Base-by-base conservation (phyloP, 1,139 yeast genomes). In the Taiozyma sp. region DNA sequence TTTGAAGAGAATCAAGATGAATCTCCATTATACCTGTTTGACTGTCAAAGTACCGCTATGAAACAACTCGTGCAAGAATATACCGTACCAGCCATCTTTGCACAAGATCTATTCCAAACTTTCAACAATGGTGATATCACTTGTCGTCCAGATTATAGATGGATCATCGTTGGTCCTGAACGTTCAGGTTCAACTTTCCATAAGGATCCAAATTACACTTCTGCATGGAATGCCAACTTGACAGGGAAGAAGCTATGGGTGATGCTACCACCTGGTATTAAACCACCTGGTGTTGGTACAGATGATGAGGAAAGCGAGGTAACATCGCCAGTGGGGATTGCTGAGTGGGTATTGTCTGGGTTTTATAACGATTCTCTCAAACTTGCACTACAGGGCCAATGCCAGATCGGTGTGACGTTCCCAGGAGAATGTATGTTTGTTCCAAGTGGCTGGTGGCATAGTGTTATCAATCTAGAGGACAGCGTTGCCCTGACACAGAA, bases 371-470 rank as follows among this genome's bases (percentile, higher is more conserved):
- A 85, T 57, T 58, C 68, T 40, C 56, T 69, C 16, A 67, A 62
- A 46, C 48, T 70, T 43, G 78, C 79, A 5, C 54, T 63, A 22
- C 61, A 62, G 12, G 68, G 69, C 1, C 61, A 73, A 34, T 84
- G 89, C 56, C 65, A 75, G 43, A 81, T 90, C 24, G 95, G 89
- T 1, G 73, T 90, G 13, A 86, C 96, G 0, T 82, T 82, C 58
- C 87, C 92, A 0, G 93, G 93, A 7, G 96, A 91, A 65, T 84
- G 90, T 57, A 79, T 90, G 78, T 82, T 87, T 64, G 97, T 91
- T 6, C 97, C 97, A 3, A 78, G 92, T 23, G 96, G 96, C 1
- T 91, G 97, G 97, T 91, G 97, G 97, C 97, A 91, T 70, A 74
- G 83, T 43, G 97, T 91, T 28, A 87, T 90, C 27, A 91, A 91